A percentile compares a stretch with the other conserved stretches of the same genome.
Conservation (phyloP, 768 basidiomycete genomes). For the Suillus luteus region DNA sequence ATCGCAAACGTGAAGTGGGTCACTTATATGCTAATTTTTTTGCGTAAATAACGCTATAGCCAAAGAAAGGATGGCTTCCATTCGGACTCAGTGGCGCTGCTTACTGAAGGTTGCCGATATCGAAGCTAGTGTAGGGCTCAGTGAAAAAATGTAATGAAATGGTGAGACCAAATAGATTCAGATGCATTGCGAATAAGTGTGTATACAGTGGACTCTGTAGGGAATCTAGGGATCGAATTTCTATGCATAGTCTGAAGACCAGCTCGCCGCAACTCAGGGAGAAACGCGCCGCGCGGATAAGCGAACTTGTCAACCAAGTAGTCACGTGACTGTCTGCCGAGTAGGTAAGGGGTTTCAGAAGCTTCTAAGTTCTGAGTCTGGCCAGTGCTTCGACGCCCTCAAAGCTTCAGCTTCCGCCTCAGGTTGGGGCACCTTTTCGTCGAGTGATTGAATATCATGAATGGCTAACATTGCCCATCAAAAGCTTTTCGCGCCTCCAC, state of each 20-base stretch:
- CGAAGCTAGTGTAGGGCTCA: not conserved
- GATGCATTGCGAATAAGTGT: no score
- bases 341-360: no score
- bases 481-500: slow-evolving; percentile 13
- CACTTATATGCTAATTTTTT: slow-evolving; percentile 5
- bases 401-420: no score
- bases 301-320: no score
- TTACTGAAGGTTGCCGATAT: not conserved
- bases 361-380: no score
- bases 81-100: not conserved
- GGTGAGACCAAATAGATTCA: not conserved
- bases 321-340: no score
- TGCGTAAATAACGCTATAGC: slow-evolving; percentile 3
- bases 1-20: not conserved
- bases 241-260: no score
- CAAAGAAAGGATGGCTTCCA: not conserved
- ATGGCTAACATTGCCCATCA: not conserved
- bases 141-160: not conserved
- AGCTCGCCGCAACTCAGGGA: no score
- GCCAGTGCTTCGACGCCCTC: no score
- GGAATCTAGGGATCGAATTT: not conserved
- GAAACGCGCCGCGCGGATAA: no score
- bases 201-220: no score
- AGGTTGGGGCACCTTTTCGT: not conserved
- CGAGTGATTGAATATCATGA: not conserved